A percentile compares a stretch with the other conserved stretches of the same genome.
Conservation (phyloP, 805 yeast species). For the Teunomyces funiuensis region DNA sequence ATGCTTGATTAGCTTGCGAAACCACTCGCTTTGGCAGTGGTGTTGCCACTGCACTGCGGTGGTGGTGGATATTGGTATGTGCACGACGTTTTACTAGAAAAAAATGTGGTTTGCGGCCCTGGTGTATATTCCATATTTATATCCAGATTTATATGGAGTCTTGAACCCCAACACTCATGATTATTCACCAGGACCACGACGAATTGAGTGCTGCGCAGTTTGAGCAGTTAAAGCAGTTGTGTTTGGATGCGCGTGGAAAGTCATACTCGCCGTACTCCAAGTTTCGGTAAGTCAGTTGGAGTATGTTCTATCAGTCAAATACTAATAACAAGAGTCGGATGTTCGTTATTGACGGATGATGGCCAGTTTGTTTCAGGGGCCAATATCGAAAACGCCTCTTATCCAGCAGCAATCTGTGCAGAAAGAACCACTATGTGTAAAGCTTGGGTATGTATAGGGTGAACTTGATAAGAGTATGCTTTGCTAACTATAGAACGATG, state of each 20-base stretch:
- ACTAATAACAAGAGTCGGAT: slow-evolving; percentile 64
- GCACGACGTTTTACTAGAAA: too few species aligned
- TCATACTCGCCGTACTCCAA: slow-evolving; percentile 75
- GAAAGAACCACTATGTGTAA: slow-evolving; percentile 38
- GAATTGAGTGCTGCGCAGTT: slow-evolving; percentile 22
- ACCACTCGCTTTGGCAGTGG: background rate
- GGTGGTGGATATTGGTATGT: background rate
- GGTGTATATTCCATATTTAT: too few species aligned
- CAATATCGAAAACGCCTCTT: slow-evolving; percentile 91
- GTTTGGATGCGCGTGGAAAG: slow-evolving; percentile 44
- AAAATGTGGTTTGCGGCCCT: too few species aligned
- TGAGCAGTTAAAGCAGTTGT: slow-evolving; percentile 24
- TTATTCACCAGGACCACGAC: slow-evolving; percentile 10
- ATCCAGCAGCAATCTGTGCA: slow-evolving; percentile 54
- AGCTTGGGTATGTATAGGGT: slow-evolving; percentile 34
- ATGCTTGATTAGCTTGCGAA: background rate
- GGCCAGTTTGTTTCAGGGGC: slow-evolving; percentile 67
- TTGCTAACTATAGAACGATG: too few species aligned
- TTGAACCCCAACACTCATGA: background rate
- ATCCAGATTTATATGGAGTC: background rate
- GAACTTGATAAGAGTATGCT: too few species aligned
- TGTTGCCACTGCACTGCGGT: slow-evolving; percentile 4
- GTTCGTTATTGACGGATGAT: slow-evolving; percentile 56
- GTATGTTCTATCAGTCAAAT: background rate
- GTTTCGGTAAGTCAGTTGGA: slow-evolving; percentile 42